Evolutionary conservation across 2,329 filamentous ascomycete genomes (phyloP).

Genomic region (Pleomassaria siparia): DNA sequence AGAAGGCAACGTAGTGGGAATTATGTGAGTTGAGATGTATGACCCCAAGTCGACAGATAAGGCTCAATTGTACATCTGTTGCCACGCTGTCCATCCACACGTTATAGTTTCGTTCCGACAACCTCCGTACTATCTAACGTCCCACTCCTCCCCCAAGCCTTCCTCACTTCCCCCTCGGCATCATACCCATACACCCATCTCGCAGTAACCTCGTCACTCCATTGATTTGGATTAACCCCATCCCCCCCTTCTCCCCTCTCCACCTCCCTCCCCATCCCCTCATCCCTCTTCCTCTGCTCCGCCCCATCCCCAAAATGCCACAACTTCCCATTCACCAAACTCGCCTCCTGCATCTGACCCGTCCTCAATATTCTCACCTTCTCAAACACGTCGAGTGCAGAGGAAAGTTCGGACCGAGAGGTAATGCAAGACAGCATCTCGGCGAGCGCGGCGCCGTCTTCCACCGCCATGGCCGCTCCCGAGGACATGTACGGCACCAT

Average conservation of each 20-base stretch:
- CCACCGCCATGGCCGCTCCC: constrained; percentile 64
- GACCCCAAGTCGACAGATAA: no score
- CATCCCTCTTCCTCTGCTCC: constrained; percentile 23
- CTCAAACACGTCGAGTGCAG: constrained; percentile 43
- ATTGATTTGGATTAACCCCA: constrained; percentile 50
- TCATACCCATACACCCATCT: constrained; percentile 55
- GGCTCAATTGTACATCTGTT: not conserved
- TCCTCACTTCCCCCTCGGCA: constrained; percentile 39
- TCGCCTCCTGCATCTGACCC: constrained; percentile 50
- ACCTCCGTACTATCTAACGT: no score
- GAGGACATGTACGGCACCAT: constrained; percentile 26
- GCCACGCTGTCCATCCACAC: no score
- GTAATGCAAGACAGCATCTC: constrained; percentile 35
- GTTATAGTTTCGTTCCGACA: no score
- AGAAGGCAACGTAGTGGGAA: not conserved
- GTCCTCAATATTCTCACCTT: constrained; percentile 50
- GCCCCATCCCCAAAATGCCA: constrained; percentile 45
- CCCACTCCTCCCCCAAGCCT: constrained; percentile 15
- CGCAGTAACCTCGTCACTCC: constrained; percentile 52
- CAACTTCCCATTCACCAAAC: constrained; percentile 51
- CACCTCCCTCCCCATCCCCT: constrained; percentile 36
- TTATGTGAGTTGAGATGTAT: no score
- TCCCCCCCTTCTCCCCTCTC: constrained; percentile 38
- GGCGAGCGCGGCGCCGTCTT: constrained; percentile 67
- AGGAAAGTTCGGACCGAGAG: constrained; percentile 28